Percentiles rank a stretch among this genome's conserved stretches.
Conservation (phyloP, 306 rosid species). For the Trifolium repens region DNA sequence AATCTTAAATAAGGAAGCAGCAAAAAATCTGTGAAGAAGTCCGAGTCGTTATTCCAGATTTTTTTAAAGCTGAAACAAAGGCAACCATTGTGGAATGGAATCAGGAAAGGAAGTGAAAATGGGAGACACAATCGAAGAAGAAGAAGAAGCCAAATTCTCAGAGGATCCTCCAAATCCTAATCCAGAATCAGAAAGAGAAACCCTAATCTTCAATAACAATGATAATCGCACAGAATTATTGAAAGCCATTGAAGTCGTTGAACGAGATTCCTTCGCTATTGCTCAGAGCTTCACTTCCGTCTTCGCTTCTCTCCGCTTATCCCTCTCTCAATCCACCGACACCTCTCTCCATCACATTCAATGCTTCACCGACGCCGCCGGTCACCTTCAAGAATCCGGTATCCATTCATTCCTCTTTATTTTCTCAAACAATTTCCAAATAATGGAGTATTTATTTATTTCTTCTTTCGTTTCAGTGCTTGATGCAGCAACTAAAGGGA, state of each 20-base stretch:
- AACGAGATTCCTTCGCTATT: constrained; percentile 77
- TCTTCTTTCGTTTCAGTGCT: constrained; percentile 57
- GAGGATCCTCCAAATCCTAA: neutral
- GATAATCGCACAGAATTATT: constrained; percentile 55
- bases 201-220: constrained; percentile 35
- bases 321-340: constrained; percentile 69
- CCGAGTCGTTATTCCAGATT: neutral
- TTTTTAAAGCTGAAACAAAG: too few species aligned
- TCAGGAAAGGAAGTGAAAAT: constrained; percentile 17
- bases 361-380: constrained; percentile 82
- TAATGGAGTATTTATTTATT: neutral
- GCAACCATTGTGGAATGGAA: neutral
- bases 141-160: neutral
- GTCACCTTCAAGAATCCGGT: constrained; percentile 95
- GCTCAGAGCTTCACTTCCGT: constrained; percentile 79
- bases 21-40: neutral
- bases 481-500: constrained; percentile 85
- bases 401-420: neutral
- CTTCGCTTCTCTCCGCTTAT: constrained; percentile 74
- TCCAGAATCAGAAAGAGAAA: constrained; percentile 35
- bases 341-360: constrained; percentile 81
- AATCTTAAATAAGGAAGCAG: too few species aligned
- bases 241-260: constrained; percentile 73
- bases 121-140: constrained; percentile 36
- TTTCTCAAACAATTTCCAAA: neutral